A percentile compares a stretch with the other conserved stretches of the same genome.
phyloP scores from a whole-genome alignment of 2,329 filamentous ascomycete genomes.

The Penicillium decumbens region DNA sequence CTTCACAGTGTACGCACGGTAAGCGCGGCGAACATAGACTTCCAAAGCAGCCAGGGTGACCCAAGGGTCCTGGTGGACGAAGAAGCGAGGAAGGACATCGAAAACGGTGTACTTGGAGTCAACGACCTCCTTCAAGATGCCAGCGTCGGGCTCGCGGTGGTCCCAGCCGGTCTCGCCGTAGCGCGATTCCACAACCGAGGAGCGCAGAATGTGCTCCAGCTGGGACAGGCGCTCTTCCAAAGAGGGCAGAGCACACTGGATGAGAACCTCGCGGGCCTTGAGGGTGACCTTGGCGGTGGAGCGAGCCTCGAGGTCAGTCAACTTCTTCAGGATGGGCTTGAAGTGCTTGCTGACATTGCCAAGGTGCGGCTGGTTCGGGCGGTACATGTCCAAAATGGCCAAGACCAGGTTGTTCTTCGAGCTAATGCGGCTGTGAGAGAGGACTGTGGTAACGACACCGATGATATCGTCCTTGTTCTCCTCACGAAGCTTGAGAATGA shows the following conservation, averaged over 20 bases:
- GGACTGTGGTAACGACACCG: constrained; percentile 79
- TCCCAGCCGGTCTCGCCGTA: constrained; percentile 98
- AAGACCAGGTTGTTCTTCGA: constrained; percentile 92
- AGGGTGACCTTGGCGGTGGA: constrained; percentile 90
- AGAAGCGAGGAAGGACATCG: constrained; percentile 92
- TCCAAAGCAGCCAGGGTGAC: constrained; percentile 90
- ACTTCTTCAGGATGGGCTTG: constrained; percentile 71
- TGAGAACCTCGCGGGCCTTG: constrained; percentile 94
- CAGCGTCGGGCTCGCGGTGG: constrained; percentile 83
- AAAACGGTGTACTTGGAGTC: constrained; percentile 99
- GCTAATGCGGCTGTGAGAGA: constrained; percentile 88
- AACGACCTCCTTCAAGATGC: constrained; percentile 93
- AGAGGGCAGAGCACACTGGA: constrained; percentile 93
- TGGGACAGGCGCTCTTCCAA: constrained; percentile 90
- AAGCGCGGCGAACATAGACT: constrained; percentile 92
- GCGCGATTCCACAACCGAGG: constrained; percentile 90
- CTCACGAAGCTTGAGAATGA: constrained; percentile 87
- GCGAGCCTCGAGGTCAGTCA: constrained; percentile 85
- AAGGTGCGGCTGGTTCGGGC: constrained; percentile 85
- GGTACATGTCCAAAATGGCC: constrained; percentile 88
- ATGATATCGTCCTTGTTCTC: constrained; percentile 89
- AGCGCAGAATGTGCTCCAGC: constrained; percentile 98
- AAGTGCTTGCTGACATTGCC: constrained; percentile 87
- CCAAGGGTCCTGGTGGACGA: constrained; percentile 89
- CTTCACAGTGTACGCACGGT: constrained; percentile 91